phyloP scores from a whole-genome alignment of 2,329 filamentous ascomycete genomes.

The Zymoseptoria passerinii region DNA sequence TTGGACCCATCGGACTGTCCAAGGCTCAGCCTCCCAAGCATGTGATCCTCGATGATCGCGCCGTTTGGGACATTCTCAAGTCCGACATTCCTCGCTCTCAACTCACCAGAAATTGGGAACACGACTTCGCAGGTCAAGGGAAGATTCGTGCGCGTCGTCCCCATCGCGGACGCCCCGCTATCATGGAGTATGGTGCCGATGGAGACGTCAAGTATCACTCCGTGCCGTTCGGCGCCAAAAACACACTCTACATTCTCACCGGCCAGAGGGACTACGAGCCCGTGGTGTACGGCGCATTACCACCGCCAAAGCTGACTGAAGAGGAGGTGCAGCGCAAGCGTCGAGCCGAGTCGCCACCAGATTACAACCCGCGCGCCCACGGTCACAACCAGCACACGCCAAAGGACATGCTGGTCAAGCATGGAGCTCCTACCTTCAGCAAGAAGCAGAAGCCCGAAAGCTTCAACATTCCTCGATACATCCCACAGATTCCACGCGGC shows the following conservation, averaged over 20 bases:
- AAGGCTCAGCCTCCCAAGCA: slow-evolving; percentile 27
- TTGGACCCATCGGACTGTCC: slow-evolving; percentile 17
- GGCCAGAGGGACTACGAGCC: slow-evolving; percentile 22
- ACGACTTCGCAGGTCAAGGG: slow-evolving; percentile 32
- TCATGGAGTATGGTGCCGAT: slow-evolving; percentile 11
- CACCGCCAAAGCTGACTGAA: neutral
- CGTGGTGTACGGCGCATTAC: slow-evolving; percentile 14
- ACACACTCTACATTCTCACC: slow-evolving; percentile 22
- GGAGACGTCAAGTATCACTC: slow-evolving; percentile 15
- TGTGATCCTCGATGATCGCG: slow-evolving; percentile 35
- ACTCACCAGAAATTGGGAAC: slow-evolving; percentile 30
- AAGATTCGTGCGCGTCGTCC: slow-evolving; percentile 26
- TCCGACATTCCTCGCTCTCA: slow-evolving; percentile 22
- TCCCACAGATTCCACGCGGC: neutral
- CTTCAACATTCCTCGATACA: neutral
- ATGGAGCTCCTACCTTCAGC: slow-evolving; percentile 18
- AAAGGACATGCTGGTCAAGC: slow-evolving; percentile 21
- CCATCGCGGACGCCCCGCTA: slow-evolving; percentile 33
- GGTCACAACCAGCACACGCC: slow-evolving; percentile 25
- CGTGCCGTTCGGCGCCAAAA: slow-evolving; percentile 9
- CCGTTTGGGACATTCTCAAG: slow-evolving; percentile 28
- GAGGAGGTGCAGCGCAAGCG: slow-evolving; percentile 12
- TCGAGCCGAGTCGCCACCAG: slow-evolving; percentile 9
- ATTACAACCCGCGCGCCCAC: slow-evolving; percentile 14
- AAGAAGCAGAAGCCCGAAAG: slow-evolving; percentile 5